These are phyloP conservation scores for Serendipita indica DNA, from an alignment of 768 basidiomycete genomes.

Conservation along the genomic window DNA sequence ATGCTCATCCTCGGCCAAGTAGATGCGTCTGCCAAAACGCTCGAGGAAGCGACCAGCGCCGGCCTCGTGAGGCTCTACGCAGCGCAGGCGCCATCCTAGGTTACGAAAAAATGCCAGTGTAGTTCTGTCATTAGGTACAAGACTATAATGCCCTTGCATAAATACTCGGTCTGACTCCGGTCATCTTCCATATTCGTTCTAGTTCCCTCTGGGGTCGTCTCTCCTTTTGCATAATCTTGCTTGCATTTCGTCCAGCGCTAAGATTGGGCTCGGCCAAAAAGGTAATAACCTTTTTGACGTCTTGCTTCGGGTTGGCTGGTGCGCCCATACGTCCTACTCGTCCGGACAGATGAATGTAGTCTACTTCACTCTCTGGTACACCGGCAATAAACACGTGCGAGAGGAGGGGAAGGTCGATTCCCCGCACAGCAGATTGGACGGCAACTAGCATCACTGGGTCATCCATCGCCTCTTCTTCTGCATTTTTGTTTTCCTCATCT, in stretches of 20 bases:
- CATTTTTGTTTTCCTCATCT: slow-evolving; percentile 13
- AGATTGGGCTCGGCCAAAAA: slow-evolving; percentile 4
- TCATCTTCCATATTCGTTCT: slow-evolving; percentile 1
- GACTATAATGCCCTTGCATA: neutral
- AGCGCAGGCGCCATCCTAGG: slow-evolving; percentile 21
- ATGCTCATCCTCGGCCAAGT: slow-evolving; percentile 76
- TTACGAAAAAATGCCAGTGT: neutral
- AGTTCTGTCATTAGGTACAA: neutral
- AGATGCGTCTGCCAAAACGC: slow-evolving; percentile 67
- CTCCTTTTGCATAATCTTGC: neutral
- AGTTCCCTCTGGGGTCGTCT: neutral
- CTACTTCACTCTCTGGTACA: slow-evolving; percentile 34
- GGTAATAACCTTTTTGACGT: slow-evolving; percentile 3
- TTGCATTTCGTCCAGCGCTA: neutral
- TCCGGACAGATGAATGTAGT: slow-evolving; percentile 56
- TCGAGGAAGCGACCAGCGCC: slow-evolving; percentile 44
- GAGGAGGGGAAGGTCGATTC: slow-evolving; percentile 54
- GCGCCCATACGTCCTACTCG: slow-evolving; percentile 58
- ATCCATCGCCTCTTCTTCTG: slow-evolving; percentile 24
- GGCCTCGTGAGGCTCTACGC: slow-evolving; percentile 78
- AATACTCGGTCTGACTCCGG: neutral
- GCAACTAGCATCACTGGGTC: slow-evolving; percentile 52
- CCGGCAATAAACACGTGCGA: slow-evolving; percentile 65
- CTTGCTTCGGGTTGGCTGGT: neutral
- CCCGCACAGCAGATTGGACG: slow-evolving; percentile 54